These are phyloP conservation scores for Penicillium sp. DNA, from an alignment of 2,329 filamentous ascomycete species.

Conservation along the genomic window DNA sequence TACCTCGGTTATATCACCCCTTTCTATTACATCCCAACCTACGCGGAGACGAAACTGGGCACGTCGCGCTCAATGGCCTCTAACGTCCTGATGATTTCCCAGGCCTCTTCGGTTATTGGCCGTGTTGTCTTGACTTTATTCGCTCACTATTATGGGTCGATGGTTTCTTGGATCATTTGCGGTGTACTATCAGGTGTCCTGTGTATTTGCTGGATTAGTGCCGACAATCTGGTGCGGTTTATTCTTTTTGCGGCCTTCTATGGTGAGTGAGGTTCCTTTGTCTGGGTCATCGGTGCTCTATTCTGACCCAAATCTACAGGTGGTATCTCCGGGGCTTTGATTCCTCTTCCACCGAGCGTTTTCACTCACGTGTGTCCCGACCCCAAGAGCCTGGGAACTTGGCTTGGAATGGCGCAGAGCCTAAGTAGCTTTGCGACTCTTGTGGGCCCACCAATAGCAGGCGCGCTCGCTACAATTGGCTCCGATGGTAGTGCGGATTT, in stretches of 20 bases:
- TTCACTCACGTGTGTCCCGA: conserved; percentile 45
- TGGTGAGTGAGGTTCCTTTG: conserved; percentile 22
- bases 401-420: conserved; percentile 45
- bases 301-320: conserved; percentile 22
- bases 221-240: conserved; percentile 41
- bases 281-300: not conserved
- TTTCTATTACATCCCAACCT: conserved; percentile 37
- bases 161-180: conserved; percentile 49
- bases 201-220: conserved; percentile 48
- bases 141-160: conserved; percentile 48
- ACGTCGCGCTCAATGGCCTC: conserved; percentile 38
- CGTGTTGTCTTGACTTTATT: conserved; percentile 48
- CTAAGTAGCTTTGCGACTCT: conserved; percentile 42
- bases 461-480: conserved; percentile 37
- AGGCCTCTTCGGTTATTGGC: conserved; percentile 49
- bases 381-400: conserved; percentile 38
- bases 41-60: conserved; percentile 24
- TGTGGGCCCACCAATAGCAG: conserved; percentile 43
- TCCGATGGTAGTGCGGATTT: conserved; percentile 19
- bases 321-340: conserved; percentile 52
- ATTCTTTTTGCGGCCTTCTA: conserved; percentile 54
- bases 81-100: conserved; percentile 54
- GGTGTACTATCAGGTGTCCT: conserved; percentile 32
- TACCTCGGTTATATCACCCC: conserved; percentile 44
- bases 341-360: conserved; percentile 54